Percentiles rank a stretch among this genome's conserved stretches.
Conservation (phyloP, 768 basidiomycete species). For the Collybiopsis luxurians region DNA sequence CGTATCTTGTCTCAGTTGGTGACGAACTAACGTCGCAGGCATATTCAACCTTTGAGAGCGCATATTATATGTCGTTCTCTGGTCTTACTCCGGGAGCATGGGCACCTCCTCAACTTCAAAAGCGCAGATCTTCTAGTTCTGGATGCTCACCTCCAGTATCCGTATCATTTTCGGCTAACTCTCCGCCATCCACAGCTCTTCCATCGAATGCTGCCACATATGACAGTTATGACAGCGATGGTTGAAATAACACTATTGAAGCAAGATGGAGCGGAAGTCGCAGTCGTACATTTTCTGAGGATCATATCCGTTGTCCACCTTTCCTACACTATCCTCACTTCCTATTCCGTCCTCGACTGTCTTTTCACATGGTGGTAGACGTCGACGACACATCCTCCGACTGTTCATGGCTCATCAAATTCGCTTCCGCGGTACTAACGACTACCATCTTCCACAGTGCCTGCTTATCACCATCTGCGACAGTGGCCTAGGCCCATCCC, state of each 20-base stretch:
- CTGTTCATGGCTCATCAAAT: neutral
- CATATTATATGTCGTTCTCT: neutral
- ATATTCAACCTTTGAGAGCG: no score
- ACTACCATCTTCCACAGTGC: neutral
- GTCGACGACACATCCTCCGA: no score
- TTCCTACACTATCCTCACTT: neutral
- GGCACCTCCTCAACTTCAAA: neutral
- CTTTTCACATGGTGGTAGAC: no score
- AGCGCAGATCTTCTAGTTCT: no score
- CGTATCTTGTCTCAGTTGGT: no score
- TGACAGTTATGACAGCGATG: neutral
- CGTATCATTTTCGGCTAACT: neutral
- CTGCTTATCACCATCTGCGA: neutral
- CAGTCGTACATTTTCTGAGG: neutral
- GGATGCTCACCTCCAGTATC: neutral
- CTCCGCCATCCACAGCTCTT: neutral
- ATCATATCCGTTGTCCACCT: neutral
- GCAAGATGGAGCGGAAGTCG: neutral
- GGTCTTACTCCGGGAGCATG: neutral
- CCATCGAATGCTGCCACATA: neutral
- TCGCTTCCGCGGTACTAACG: neutral
- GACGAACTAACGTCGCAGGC: no score
- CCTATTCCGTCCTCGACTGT: neutral
- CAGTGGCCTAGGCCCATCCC: neutral
- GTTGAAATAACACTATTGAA: neutral